A percentile compares a stretch with the other conserved stretches of the same genome.
Evolutionary conservation across 768 basidiomycete genomes (phyloP).

Genomic region (Neoboletus brunneissimus): DNA sequence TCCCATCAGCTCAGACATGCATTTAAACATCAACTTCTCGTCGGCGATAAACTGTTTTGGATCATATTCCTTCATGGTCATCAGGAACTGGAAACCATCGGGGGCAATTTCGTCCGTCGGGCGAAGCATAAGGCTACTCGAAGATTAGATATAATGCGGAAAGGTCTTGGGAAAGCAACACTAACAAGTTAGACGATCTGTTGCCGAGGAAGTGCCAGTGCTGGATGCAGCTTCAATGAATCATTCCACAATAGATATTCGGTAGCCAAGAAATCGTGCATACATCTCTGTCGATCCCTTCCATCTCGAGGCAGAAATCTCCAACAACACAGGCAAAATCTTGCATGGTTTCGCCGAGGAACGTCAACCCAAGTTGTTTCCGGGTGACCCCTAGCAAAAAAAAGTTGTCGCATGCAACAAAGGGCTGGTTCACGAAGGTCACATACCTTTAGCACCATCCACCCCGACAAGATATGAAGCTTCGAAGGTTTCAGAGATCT

Average conservation of each 20-base stretch:
- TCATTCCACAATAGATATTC: neutral
- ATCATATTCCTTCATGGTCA: conserved; percentile 6
- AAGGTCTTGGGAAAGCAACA: neutral
- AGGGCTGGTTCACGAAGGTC: neutral
- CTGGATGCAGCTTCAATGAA: conserved; percentile 4
- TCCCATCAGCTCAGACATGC: conserved; percentile 29
- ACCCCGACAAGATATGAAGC: conserved; percentile 40
- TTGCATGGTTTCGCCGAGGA: conserved; percentile 39
- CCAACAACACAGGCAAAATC: conserved; percentile 30
- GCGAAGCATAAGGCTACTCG: conserved; percentile 7
- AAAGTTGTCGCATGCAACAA: too few species aligned
- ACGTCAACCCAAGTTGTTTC: conserved; percentile 40
- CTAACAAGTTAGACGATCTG: conserved; percentile 5
- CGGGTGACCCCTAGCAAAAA: conserved; percentile 32
- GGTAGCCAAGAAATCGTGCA: neutral
- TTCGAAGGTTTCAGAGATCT: conserved; percentile 26
- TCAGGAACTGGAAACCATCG: conserved; percentile 22
- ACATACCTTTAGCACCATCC: conserved; percentile 39
- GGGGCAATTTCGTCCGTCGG: conserved; percentile 17
- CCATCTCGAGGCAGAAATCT: conserved; percentile 34
- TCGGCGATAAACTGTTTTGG: conserved; percentile 17
- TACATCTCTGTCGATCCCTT: conserved; percentile 32
- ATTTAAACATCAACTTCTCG: conserved; percentile 27
- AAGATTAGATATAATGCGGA: neutral
- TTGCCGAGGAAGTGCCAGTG: conserved; percentile 25